Percentiles rank a stretch among this genome's conserved stretches.
These are phyloP conservation scores for Haematococcus lacustris DNA, from an alignment of 139 green algal genomes.

Conservation along the genomic window DNA sequence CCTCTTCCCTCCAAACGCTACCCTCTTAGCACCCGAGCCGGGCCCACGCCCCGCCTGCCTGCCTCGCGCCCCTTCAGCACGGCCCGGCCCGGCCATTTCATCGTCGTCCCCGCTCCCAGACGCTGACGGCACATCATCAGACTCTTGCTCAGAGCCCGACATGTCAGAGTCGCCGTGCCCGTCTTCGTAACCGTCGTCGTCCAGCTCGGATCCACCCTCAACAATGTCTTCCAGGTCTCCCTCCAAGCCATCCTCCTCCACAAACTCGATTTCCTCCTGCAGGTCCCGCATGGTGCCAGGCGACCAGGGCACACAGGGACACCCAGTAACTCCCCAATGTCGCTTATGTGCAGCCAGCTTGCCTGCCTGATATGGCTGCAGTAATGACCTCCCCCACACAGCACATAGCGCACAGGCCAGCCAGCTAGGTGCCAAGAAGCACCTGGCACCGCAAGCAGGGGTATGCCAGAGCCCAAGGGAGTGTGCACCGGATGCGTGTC, in stretches of 20 bases:
- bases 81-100: constrained; percentile 4
- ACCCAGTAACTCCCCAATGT: not conserved
- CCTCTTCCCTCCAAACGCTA: not conserved
- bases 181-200: constrained; percentile 27
- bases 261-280: constrained; percentile 63
- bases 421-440: not conserved
- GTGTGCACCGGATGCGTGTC: not conserved
- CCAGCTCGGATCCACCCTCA: too few relatives aligned
- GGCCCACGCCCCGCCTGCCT: not conserved
- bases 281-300: not conserved
- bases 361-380: constrained; percentile 4
- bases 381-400: not conserved
- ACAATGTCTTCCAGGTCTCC: constrained; percentile 37
- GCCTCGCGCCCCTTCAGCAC: not conserved
- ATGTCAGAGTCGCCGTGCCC: constrained; percentile 28
- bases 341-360: not conserved
- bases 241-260: too few relatives aligned
- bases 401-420: not conserved
- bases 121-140: constrained; percentile 26
- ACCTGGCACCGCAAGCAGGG: not conserved
- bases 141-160: constrained; percentile 24
- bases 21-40: not conserved
- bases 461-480: not conserved
- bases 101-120: constrained; percentile 8
- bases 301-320: not conserved